Evolutionary conservation across 805 yeast genomes (phyloP), one percentile per base, ranked within the genome.

Genomic region (Zygotorulaspora danielsina): DNA sequence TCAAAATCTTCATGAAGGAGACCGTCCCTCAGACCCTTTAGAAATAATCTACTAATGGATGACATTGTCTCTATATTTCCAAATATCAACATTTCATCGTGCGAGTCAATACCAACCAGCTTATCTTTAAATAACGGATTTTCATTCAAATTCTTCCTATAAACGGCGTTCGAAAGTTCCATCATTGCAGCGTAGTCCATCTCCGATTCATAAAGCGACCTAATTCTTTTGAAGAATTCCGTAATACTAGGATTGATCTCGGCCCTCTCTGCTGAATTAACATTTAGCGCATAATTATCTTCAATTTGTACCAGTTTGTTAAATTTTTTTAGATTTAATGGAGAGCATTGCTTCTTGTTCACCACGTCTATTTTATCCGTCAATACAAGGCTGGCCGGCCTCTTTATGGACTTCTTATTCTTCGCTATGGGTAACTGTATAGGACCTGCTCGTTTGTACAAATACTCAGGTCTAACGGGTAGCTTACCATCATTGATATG

Each of bases 31-130:
- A 44, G 19, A n/a, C 34, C 27, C 3, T 48, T 50, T 6, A 59
- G 25, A 13, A 70, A 59, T 3, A 64, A 39, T 11, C 56, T 53
- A 43, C 70, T 64, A 4, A 70, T 48, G 7, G 66, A 64, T 5
- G 61, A 39, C 21, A 73, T 60, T 1, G 70, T 61, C 11, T 59
- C 67, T 26, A 71, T 48, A 45, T 72, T 71, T 1, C 75, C 72
- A 55, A 74, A 73, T 2, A 74, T 46, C 6, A 64, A 38, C 4
- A 63, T 32, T 38, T 65, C 66, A 21, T 72, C 73, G 17, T 55
- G 54, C 1, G 56, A 45, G 6, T 38, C 42, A 2, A 24, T 31
- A 2, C 41, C 42, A 18, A 64, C 48, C 8, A 72, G 49, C 10
- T 64, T 59, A 32, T 62, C 49, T 16, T 52, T 55, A 31, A 56